Evolutionary conservation across 768 basidiomycete genomes (phyloP).

Genomic region (Psilocybe tampanensis): DNA sequence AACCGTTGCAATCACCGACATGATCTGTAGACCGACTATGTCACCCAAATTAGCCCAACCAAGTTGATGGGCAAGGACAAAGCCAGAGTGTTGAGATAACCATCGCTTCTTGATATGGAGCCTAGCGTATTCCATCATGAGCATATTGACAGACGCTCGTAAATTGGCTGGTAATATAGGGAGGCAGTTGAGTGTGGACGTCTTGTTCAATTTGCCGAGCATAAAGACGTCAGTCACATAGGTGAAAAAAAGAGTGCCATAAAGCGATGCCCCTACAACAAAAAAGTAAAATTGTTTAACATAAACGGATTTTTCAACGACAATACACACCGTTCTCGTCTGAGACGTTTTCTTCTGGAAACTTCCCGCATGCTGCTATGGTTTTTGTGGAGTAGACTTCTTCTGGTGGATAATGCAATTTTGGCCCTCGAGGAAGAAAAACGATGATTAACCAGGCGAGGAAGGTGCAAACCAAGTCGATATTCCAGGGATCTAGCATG

Average conservation of each 20-base stretch:
- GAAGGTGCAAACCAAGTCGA: conserved; percentile 6
- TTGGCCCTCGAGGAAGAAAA: conserved; percentile 2
- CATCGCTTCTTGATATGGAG: background rate
- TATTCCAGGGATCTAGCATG: background rate
- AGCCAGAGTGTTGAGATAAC: conserved; percentile 10
- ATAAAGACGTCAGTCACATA: conserved; percentile 12
- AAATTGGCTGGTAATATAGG: conserved; percentile 11
- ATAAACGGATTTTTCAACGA: background rate
- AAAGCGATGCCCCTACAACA: background rate
- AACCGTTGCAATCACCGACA: conserved; percentile 11
- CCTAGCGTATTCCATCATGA: conserved; percentile 6
- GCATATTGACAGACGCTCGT: conserved; percentile 12
- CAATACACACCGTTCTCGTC: conserved; percentile 4
- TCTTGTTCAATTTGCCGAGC: conserved; percentile 10
- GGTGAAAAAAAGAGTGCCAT: conserved; percentile 8
- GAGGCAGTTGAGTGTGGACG: conserved; percentile 8
- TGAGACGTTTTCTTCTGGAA: conserved; percentile 17
- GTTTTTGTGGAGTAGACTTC: conserved; percentile 10
- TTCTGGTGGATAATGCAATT: conserved; percentile 10
- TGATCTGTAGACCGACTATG: conserved; percentile 9
- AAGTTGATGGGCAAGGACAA: conserved; percentile 13
- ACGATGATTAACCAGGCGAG: conserved; percentile 9
- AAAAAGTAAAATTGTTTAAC: background rate
- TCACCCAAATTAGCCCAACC: conserved; percentile 15
- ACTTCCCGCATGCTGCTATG: background rate